Conservation (phyloP, 2,329 filamentous ascomycete species). For the Metarhizium robertsii region DNA sequence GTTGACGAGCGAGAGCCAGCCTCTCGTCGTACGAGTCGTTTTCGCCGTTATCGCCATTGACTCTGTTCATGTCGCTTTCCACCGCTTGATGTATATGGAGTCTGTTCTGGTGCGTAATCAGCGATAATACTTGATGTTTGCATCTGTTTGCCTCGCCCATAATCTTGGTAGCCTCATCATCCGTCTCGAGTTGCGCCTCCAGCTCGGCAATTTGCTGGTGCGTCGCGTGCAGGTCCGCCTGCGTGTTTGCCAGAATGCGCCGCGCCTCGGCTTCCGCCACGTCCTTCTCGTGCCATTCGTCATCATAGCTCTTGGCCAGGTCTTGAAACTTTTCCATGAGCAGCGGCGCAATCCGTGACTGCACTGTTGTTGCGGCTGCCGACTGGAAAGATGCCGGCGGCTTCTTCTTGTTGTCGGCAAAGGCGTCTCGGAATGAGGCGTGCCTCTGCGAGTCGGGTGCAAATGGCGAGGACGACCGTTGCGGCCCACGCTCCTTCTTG, state of each 20-base stretch:
- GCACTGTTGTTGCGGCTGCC: slow-evolving; percentile 59
- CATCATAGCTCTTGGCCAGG: slow-evolving; percentile 61
- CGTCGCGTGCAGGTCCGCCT: slow-evolving; percentile 54
- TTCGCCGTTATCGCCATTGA: slow-evolving; percentile 36
- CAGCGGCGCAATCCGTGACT: slow-evolving; percentile 58
- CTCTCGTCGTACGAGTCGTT: slow-evolving; percentile 45
- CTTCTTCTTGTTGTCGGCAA: slow-evolving; percentile 33
- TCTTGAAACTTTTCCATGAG: slow-evolving; percentile 65
- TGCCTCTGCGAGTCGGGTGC: slow-evolving; percentile 51
- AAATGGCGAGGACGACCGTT: slow-evolving; percentile 68
- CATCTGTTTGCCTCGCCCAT: slow-evolving; percentile 40
- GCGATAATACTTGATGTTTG: slow-evolving; percentile 38
- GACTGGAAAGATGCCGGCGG: slow-evolving; percentile 40
- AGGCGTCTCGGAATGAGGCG: slow-evolving; percentile 42
- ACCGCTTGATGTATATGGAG: slow-evolving; percentile 43
- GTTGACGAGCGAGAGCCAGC: slow-evolving; percentile 46
- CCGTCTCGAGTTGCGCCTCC: slow-evolving; percentile 44
- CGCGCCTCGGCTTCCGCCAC: slow-evolving; percentile 59
- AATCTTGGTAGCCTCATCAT: slow-evolving; percentile 41
- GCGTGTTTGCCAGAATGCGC: slow-evolving; percentile 55
- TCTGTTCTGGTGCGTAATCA: slow-evolving; percentile 43
- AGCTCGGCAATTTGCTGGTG: slow-evolving; percentile 51
- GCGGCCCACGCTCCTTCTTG: slow-evolving; percentile 56
- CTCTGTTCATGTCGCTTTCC: slow-evolving; percentile 38
- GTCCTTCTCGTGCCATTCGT: slow-evolving; percentile 66